Base-by-base conservation (phyloP, 2,329 filamentous ascomycete species). In the Aureobasidium sp. region DNA sequence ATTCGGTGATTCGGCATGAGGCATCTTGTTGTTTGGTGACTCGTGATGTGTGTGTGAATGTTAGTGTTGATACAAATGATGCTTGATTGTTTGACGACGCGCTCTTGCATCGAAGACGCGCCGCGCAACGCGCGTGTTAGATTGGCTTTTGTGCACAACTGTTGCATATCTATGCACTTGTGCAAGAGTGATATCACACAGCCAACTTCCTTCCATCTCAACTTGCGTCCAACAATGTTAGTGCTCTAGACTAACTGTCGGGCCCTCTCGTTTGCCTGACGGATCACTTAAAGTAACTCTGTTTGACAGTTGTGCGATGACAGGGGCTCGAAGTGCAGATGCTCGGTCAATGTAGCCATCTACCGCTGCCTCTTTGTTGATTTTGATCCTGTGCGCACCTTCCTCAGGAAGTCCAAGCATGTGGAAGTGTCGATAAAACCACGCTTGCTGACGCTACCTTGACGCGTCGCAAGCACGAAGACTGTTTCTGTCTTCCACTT, bases 1-100 rank as follows among this genome's bases (percentile, higher is more conserved):
- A 14, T 45, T 61, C 7, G 75, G 72, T 2, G 78, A 77, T 34
- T 75, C 63, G 37, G 78, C 76, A 70, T 80, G 78, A 62, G 78
- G 78, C 78, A 80, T 80, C 9, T 39, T 66, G 17, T 25, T 25
- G 17, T 39, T 5, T 29, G 17, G 37, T 34, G 37, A 29, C 20
- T 17, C 17, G 15, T 36, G 31, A 25, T 25, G 34, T 49, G 37
- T 60, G 29, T 39, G 36, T 31, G 51, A 27, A 8, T 14, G 20
- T 27, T 47, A 14, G 15, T 47, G 55, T 47, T 47, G 39, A n/a
- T 57, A 8, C 22, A 31, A 45, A 25, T n/a, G 29, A 37, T n/a
- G 9, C 29, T 27, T 41, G 42, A 36, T 57, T 57, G 51, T 57
- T 57, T 56, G 52, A 62, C 31, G 44, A 51, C 44, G 11, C 45